Conservation (phyloP, 2,329 filamentous ascomycete genomes). For the Aspergillus cejpii region DNA sequence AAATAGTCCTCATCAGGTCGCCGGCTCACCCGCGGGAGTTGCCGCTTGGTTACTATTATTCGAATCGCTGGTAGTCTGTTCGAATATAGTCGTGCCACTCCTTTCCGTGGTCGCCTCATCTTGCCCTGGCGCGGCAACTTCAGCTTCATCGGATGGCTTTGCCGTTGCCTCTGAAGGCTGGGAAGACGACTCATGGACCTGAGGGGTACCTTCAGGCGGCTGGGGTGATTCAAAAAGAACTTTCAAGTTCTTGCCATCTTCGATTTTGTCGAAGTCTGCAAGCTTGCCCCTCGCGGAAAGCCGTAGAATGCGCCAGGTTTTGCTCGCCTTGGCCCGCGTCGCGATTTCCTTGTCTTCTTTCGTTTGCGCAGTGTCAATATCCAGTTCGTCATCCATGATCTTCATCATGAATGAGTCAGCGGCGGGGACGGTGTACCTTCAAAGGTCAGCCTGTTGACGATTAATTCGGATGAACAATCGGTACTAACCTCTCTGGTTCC, state of each 20-base stretch:
- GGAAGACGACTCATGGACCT: constrained; percentile 15
- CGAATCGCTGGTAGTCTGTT: constrained; percentile 7
- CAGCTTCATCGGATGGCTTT: constrained; percentile 13
- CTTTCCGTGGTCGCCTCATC: constrained; percentile 6
- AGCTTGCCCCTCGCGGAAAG: constrained; percentile 69
- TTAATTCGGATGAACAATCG: not conserved
- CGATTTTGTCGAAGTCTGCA: constrained; percentile 76
- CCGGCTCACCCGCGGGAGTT: constrained; percentile 5
- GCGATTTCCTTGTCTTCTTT: constrained; percentile 54
- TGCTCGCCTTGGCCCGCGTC: constrained; percentile 72
- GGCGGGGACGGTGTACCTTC: constrained; percentile 60
- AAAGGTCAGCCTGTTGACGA: constrained; percentile 11
- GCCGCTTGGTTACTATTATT: constrained; percentile 4
- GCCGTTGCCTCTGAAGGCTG: constrained; percentile 19
- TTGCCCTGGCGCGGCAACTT: constrained; percentile 8
- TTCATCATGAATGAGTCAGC: constrained; percentile 63
- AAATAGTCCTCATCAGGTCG: constrained; percentile 11
- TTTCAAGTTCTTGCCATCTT: constrained; percentile 66
- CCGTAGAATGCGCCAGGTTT: constrained; percentile 82
- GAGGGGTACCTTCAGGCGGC: constrained; percentile 13
- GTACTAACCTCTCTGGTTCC: constrained; percentile 47
- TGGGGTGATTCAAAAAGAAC: constrained; percentile 40
- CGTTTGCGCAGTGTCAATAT: constrained; percentile 71
- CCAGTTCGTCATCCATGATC: constrained; percentile 74
- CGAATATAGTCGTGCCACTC: constrained; percentile 4